Evolutionary conservation across 805 yeast species (phyloP), one percentile per base, ranked within the genome.

Genomic region (Debaryomyces hansenii): DNA sequence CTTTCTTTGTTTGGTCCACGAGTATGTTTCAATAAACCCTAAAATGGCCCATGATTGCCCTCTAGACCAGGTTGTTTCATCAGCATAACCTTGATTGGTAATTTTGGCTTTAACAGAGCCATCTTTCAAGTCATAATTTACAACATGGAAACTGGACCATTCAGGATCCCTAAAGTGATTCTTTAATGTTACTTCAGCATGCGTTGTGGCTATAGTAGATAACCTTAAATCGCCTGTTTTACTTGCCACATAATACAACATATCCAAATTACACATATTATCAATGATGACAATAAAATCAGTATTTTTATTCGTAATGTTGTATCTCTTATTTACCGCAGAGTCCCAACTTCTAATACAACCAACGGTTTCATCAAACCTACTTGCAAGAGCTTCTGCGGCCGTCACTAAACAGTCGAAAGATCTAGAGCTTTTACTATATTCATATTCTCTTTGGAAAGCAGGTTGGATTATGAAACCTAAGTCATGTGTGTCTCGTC

Each of bases 41-140:
- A 58, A 46, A 9, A 63, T 33, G 4, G 60, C 64, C 67, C 67
- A 62, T 4, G 66, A 57, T 48, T 62, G 67, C 32, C 67, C 67
- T 11, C 66, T 53, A 8, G 58, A 45, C 67, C 67, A 63, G 28
- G 55, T 47, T 4, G 58, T 32, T 15, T 57, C 63, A 44, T 63
- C 58, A 11, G 40, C 44, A 38, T 51, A 59, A 8, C 67, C 67
- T 44, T 63, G 66, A 37, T 56, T 48, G 18, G 66, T 62, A 40
- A 59, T 49, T 20, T 56, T 57, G n/a, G 55, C 58, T 33, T 52
- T 56, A 4, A 46, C 45, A 5, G 27, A 36, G 3, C 67, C 67
- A 4, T 53, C 51, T 5, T 21, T 46, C 20, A 45, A 7, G 37
- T 62, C 57, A 44, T 54, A 60, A 12, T 57, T 57, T 20, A 60